Evolutionary conservation across 441 rosid species (phyloP).

Genomic region (Euphorbia celastroides): DNA sequence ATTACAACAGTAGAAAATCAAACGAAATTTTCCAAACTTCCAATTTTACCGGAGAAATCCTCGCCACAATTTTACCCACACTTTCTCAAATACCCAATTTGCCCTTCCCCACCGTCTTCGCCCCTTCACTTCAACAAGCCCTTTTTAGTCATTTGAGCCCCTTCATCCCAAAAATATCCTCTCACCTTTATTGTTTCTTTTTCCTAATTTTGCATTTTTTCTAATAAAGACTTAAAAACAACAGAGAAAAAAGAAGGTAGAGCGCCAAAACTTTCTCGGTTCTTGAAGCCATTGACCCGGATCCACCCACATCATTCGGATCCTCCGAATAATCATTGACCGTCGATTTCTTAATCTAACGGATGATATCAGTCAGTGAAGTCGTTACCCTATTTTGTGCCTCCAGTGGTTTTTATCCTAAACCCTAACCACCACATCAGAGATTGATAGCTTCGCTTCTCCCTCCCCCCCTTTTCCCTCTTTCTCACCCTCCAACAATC

Average conservation of each 20-base stretch:
- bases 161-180: slow-evolving; percentile 8
- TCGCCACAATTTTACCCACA: slow-evolving; percentile 1
- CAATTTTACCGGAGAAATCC: slow-evolving; percentile 8
- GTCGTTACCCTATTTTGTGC: slow-evolving; percentile 18
- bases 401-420: slow-evolving; percentile 31
- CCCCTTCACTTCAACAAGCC: not conserved
- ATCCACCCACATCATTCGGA: slow-evolving; percentile 3
- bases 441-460: slow-evolving; percentile 6
- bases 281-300: slow-evolving; percentile 1
- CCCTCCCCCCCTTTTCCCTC: not conserved
- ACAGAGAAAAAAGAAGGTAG: not conserved
- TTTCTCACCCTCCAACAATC: too few relatives aligned
- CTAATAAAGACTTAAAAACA: slow-evolving; percentile 10
- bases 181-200: slow-evolving; percentile 9
- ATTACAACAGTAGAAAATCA: not conserved
- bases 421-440: slow-evolving; percentile 59
- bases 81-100: not conserved
- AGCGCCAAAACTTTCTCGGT: slow-evolving; percentile 20
- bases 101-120: not conserved
- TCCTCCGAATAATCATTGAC: slow-evolving; percentile 27
- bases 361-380: slow-evolving; percentile 31
- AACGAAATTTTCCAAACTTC: not conserved
- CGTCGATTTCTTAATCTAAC: slow-evolving; percentile 39
- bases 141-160: slow-evolving; percentile 20
- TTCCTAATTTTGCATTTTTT: not conserved